Conservation (phyloP, 2,329 filamentous ascomycete species). For the Scytalidium sp. region DNA sequence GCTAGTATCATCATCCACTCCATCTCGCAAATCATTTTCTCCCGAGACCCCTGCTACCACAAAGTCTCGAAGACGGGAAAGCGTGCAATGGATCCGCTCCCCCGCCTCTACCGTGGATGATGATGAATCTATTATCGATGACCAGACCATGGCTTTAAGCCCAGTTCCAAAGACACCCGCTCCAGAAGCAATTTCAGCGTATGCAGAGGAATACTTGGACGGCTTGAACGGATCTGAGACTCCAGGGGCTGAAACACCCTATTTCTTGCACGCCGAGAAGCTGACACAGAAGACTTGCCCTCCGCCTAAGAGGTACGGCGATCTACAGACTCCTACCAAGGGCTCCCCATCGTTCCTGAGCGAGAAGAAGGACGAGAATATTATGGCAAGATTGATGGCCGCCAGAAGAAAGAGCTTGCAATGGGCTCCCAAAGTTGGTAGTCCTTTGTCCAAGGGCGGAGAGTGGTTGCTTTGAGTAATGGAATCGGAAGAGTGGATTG, state of each 20-base stretch:
- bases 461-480: neutral
- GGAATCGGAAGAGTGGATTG: neutral
- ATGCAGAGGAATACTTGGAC: constrained; percentile 19
- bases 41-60: constrained; percentile 24
- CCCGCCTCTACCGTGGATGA: constrained; percentile 14
- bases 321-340: constrained; percentile 8
- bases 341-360: constrained; percentile 41
- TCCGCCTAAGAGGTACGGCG: constrained; percentile 18
- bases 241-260: constrained; percentile 25
- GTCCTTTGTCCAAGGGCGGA: constrained; percentile 57
- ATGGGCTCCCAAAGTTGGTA: constrained; percentile 72
- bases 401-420: constrained; percentile 75
- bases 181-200: constrained; percentile 24
- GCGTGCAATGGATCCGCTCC: constrained; percentile 29
- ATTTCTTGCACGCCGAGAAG: constrained; percentile 26
- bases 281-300: constrained; percentile 29
- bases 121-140: constrained; percentile 14
- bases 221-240: constrained; percentile 24
- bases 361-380: constrained; percentile 48
- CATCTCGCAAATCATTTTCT: constrained; percentile 19
- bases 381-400: constrained; percentile 53
- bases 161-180: constrained; percentile 28
- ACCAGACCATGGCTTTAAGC: constrained; percentile 21
- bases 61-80: constrained; percentile 24
- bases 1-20: constrained; percentile 39